Evolutionary conservation across 352 stramenopile genomes (phyloP).

Genomic region (Globisporangium cederbergense): DNA sequence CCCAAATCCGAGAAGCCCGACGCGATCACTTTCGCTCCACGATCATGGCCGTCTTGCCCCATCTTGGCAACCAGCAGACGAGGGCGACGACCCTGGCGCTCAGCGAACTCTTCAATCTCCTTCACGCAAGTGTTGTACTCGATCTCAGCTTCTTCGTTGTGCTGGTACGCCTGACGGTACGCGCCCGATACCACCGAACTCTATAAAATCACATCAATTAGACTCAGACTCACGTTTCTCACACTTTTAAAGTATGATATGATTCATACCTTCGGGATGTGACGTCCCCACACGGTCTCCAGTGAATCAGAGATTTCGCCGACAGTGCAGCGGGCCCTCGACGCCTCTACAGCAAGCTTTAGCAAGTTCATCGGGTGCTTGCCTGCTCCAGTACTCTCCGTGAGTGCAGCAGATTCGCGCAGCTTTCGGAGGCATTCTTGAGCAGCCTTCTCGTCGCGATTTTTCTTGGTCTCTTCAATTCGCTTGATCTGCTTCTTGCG

Average conservation of each 20-base stretch:
- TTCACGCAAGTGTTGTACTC: conserved; percentile 90
- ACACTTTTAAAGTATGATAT: not conserved
- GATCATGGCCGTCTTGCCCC: conserved; percentile 96
- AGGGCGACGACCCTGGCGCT: conserved; percentile 89
- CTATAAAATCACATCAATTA: conserved; percentile 12
- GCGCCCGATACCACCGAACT: conserved; percentile 57
- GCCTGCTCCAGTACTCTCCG: conserved; percentile 66
- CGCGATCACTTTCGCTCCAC: conserved; percentile 96
- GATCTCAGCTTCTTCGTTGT: conserved; percentile 56
- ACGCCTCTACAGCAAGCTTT: conserved; percentile 91
- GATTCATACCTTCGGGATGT: conserved; percentile 69
- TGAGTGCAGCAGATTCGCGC: conserved; percentile 47
- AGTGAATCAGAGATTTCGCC: conserved; percentile 95
- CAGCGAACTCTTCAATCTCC: conserved; percentile 91
- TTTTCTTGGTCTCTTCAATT: conserved; percentile 81
- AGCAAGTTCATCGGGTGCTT: conserved; percentile 93
- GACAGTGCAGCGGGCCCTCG: conserved; percentile 88
- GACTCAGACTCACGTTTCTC: not conserved
- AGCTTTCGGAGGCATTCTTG: conserved; percentile 51
- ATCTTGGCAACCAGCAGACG: conserved; percentile 96
- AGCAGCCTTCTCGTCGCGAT: conserved; percentile 75
- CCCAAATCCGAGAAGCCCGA: conserved; percentile 95
- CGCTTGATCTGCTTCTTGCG: conserved; percentile 88
- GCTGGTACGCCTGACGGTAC: conserved; percentile 51
- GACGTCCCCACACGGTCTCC: conserved; percentile 93